Evolutionary conservation across 352 stramenopile species (phyloP), one percentile per base, ranked within the genome.

Genomic region (Phytophthora tentaculata): DNA sequence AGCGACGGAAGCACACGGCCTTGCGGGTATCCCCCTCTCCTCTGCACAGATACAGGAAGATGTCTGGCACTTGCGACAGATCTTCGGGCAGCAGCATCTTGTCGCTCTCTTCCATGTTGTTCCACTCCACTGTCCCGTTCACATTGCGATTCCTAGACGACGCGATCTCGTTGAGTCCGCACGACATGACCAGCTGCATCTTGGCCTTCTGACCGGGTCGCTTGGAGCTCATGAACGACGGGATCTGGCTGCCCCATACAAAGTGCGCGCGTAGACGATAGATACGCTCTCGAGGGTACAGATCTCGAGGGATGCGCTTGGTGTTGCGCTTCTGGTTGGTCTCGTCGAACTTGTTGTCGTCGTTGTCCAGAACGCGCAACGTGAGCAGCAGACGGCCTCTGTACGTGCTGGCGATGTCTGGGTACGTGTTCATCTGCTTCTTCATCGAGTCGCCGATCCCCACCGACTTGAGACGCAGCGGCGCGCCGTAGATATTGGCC

Each of bases 1-100:
- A 94, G 9, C 91, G 89, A 28, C 82, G 82, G 67, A 86, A 97
- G 45, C 84, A 96, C 23, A 97, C 73, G 0, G 75, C 71, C n/a
- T 81, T 83, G 1, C 84, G 72, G 8, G 72, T 83, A 26, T 88
- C 82, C 17, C 81, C 80, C 43, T 92, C 82, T 49, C 86, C 84
- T 48, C 78, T 79, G 69, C 84, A 91, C 28, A 97, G 59, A 56
- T 97, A 95, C 58, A 97, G 66, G 60, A 97, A 97, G 49, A 97
- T 80, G 45, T 97, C 90, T 3, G 91, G 91, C 10, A 97, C 85
- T 64, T 96, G 86, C 0, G 71, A 75, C 9, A 92, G 47, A 20
- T 93, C 80, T 60, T 91, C 81, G 4, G 83, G 80, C 1, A 96
- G 66, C 22, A 90, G 52, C 70, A 94, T 89, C 44, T 87, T 89